These are phyloP conservation scores for Penicillium sp. DNA, from an alignment of 2,329 filamentous ascomycete species.

Conservation along the genomic window DNA sequence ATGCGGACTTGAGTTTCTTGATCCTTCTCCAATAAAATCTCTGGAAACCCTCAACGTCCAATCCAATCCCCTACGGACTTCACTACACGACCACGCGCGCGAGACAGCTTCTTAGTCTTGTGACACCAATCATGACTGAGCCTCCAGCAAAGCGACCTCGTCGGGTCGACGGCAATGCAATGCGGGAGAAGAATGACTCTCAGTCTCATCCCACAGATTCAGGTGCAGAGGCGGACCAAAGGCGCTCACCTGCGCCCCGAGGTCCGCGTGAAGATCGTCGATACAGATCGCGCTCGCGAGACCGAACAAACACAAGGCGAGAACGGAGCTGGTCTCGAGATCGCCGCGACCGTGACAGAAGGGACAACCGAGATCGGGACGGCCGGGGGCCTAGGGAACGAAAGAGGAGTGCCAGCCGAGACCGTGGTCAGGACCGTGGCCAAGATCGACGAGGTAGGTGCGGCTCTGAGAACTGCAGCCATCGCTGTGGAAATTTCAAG, in stretches of 20 bases:
- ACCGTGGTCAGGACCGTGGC: conserved; percentile 38
- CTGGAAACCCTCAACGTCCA: neutral
- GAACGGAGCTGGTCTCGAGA: conserved; percentile 48
- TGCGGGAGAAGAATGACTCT: conserved; percentile 56
- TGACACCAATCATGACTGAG: conserved; percentile 49
- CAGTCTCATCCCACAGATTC: conserved; percentile 27
- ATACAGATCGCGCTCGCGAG: conserved; percentile 41
- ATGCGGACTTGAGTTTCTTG: neutral
- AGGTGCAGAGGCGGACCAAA: conserved; percentile 38
- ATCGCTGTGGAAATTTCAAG: neutral
- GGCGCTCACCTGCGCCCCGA: conserved; percentile 36
- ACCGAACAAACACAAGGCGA: conserved; percentile 40
- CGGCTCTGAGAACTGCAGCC: neutral
- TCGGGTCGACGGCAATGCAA: conserved; percentile 58
- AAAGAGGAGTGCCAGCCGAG: conserved; percentile 40
- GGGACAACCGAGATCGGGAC: conserved; percentile 33
- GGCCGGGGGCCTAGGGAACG: conserved; percentile 40
- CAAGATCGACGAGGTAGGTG: conserved; percentile 41
- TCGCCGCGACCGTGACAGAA: conserved; percentile 38
- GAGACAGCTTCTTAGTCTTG: conserved; percentile 12
- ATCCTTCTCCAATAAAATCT: too few relatives aligned
- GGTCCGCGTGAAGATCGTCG: conserved; percentile 40
- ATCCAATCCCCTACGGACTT: neutral
- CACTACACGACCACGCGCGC: conserved; percentile 1
- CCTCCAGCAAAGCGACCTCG: conserved; percentile 53